Evolutionary conservation across 2,329 filamentous ascomycete species (phyloP).

Genomic region (Dothistroma septosporum): DNA sequence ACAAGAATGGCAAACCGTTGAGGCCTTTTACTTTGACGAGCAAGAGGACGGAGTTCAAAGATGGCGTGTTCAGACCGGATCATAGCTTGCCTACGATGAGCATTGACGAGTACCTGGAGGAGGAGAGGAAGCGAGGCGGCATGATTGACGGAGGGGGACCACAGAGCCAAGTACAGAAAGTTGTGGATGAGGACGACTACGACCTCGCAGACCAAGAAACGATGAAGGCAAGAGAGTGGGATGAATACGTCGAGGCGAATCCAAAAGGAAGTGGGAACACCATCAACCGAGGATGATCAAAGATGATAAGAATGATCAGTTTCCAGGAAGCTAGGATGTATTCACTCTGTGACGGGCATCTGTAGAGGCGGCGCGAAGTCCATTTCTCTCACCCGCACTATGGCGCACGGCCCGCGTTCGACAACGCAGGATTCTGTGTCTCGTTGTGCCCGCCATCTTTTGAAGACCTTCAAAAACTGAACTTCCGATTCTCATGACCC

Average conservation of each 20-base stretch:
- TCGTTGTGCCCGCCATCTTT: too few species aligned
- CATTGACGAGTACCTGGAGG: constrained; percentile 95
- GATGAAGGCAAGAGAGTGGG: constrained; percentile 91
- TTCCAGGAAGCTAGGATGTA: too few species aligned
- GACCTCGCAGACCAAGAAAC: constrained; percentile 86
- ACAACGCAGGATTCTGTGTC: too few species aligned
- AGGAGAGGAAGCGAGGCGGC: constrained; percentile 76
- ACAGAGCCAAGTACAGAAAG: constrained; percentile 61
- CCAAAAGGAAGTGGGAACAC: constrained; percentile 80
- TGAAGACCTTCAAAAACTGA: too few species aligned
- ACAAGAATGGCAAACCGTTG: constrained; percentile 74
- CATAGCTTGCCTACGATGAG: constrained; percentile 96
- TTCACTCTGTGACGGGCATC: too few species aligned
- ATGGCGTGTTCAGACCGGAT: constrained; percentile 81
- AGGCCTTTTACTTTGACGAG: constrained; percentile 84
- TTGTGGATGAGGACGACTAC: constrained; percentile 83
- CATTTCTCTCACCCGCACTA: too few species aligned
- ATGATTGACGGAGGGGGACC: constrained; percentile 89
- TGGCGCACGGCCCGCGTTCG: too few species aligned
- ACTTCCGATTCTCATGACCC: too few species aligned
- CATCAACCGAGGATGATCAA: constrained; percentile 63
- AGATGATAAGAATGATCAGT: too few species aligned
- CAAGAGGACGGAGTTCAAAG: constrained; percentile 64
- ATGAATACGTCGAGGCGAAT: constrained; percentile 89
- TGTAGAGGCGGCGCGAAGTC: too few species aligned